Conservation (phyloP, 2,329 filamentous ascomycete species). For the Botryotinia convoluta region DNA sequence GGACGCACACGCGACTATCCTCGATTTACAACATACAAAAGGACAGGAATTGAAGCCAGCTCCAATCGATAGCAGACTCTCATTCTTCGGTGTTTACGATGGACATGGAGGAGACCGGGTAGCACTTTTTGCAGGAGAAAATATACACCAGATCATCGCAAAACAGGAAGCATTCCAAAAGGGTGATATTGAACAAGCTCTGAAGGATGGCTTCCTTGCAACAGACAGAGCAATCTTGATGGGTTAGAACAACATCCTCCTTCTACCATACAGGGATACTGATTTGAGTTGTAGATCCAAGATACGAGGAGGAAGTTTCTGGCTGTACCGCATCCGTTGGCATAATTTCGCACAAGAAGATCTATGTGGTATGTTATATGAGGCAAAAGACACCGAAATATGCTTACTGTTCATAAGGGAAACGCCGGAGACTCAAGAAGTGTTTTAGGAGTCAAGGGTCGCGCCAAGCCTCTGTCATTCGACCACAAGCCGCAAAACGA, state of each 20-base stretch:
- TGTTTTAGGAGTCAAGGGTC: constrained; percentile 92
- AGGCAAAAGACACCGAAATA: constrained; percentile 32
- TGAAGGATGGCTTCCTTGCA: constrained; percentile 96
- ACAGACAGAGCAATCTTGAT: constrained; percentile 94
- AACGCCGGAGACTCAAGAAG: constrained; percentile 96
- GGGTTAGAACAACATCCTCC: constrained; percentile 55
- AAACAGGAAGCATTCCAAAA: constrained; percentile 93
- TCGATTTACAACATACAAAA: constrained; percentile 72
- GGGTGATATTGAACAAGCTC: constrained; percentile 87
- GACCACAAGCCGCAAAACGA: constrained; percentile 99
- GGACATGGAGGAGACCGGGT: constrained; percentile 97
- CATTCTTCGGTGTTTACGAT: constrained; percentile 98
- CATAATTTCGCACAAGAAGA: constrained; percentile 84
- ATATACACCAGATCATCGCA: constrained; percentile 89
- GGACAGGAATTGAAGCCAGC: constrained; percentile 53
- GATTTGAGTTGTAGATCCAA: constrained; percentile 67
- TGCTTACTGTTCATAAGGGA: constrained; percentile 57
- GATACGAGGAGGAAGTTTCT: constrained; percentile 96
- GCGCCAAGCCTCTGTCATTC: constrained; percentile 96
- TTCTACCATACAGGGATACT: constrained; percentile 26
- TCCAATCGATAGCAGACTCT: constrained; percentile 68
- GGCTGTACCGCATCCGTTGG: constrained; percentile 94
- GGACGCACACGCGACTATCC: constrained; percentile 85
- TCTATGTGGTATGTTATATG: constrained; percentile 79
- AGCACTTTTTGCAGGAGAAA: constrained; percentile 84